Base-by-base conservation (phyloP, 1,284 basidiomycete species). In the Gomphus bonarii region DNA sequence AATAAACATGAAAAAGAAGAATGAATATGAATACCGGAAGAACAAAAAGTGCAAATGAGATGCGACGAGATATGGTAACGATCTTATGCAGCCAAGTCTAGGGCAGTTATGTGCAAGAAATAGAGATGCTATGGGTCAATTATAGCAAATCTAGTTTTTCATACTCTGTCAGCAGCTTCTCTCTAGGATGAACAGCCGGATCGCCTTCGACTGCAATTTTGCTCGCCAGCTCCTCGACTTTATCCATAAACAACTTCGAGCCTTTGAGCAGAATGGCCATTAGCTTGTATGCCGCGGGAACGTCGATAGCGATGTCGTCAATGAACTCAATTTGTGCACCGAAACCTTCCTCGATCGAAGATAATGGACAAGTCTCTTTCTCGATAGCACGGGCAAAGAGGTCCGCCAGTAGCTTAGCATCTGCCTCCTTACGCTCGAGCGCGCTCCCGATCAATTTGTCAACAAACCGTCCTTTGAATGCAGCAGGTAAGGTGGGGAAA, bases 231-330 rank as follows among this genome's bases (percentile, higher is more conserved):
- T 80, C 80, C 60, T 82, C 80, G 63, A 88, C 79, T 62, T 70
- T 71, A 60, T 75, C 73, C 44, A 70, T 59, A 22, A 63, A 60
- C 7, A 90, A 71, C 22, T 75, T 76, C 20, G 86, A 75, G 46
- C 81, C 83, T 66, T 81, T 83, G 59, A 93, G 70, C 72, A 92
- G 81, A 56, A 77, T 75, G 9, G 84, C 90, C 68, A 93, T 84
- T 54, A 85, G 79, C 60, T 79, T 72, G 72, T 88, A 85, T 0
- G 91, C 93, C 66, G 87, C 86, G 3, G 94, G 94, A 59, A 88
- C 89, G 68, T 97, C 93, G 65, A 94, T 86, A 18, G 84, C 81
- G 58, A 92, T 81, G 67, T 97, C 93, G 65, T 93, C 91, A 63
- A 97, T 75, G 60, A 85, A 72, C 68, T 89, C 85, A 57, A 87